These are phyloP conservation scores for Trypanosoma rangeli DNA, from an alignment of 208 protist species.

Conservation along the genomic window DNA sequence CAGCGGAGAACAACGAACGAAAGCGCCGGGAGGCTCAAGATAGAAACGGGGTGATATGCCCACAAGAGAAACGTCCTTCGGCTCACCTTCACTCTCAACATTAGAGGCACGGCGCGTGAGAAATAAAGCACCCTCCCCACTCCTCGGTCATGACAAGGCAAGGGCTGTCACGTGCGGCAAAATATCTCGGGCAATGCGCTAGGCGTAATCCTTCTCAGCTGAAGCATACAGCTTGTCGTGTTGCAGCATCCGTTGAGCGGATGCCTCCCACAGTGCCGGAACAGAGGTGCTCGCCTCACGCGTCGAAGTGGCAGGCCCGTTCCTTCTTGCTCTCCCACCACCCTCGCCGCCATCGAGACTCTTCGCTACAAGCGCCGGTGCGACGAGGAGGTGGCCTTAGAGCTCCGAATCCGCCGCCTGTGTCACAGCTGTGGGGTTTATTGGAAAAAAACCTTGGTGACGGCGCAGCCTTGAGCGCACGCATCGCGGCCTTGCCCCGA, in stretches of 20 bases:
- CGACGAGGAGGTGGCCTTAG: neutral
- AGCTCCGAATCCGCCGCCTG: too few species aligned
- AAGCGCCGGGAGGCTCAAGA: neutral
- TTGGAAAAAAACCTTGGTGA: too few species aligned
- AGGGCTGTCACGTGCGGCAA: neutral
- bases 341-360: neutral
- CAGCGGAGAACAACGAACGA: constrained; percentile 5
- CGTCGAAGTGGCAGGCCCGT: neutral
- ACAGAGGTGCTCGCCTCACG: too few species aligned
- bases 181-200: constrained; percentile 1
- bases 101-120: too few species aligned
- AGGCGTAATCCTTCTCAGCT: neutral
- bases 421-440: too few species aligned
- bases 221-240: neutral
- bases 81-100: neutral
- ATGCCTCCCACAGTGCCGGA: neutral
- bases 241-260: neutral
- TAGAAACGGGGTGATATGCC: neutral
- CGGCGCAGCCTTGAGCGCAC: too few species aligned
- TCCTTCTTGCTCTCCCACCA: neutral
- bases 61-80: neutral
- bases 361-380: neutral
- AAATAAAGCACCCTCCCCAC: neutral
- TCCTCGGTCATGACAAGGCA: neutral
- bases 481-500: too few species aligned